phyloP scores from a whole-genome alignment of 2,329 filamentous ascomycete genomes.

The Sporothrix brasiliensis region DNA sequence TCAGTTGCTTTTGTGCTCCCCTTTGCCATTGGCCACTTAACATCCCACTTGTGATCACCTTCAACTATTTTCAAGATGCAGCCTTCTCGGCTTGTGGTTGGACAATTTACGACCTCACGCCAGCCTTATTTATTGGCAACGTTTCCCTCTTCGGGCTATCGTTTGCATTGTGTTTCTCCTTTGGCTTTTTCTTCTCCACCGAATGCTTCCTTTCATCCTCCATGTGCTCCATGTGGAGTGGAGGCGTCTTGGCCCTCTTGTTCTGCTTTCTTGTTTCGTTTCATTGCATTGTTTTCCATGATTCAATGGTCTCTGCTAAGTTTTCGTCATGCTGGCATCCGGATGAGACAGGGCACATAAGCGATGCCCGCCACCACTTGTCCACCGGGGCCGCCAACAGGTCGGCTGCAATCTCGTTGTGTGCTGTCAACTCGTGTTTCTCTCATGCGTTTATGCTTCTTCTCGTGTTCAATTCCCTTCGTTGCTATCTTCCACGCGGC shows the following conservation, averaged over 20 bases:
- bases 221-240: background rate
- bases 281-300: background rate
- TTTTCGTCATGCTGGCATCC: background rate
- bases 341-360: background rate
- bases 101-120: conserved; percentile 45
- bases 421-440: conserved; percentile 6
- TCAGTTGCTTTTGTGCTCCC: conserved; percentile 16
- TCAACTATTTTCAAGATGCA: conserved; percentile 6
- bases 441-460: background rate
- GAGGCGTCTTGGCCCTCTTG: background rate
- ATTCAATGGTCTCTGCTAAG: background rate
- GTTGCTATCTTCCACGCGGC: background rate
- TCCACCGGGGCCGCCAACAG: background rate
- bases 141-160: background rate
- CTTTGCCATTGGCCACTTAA: conserved; percentile 23
- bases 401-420: background rate
- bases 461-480: background rate
- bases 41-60: background rate
- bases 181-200: background rate
- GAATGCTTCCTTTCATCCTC: background rate
- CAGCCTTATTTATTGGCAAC: background rate
- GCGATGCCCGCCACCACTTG: background rate
- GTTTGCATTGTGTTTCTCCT: background rate
- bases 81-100: conserved; percentile 44
- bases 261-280: background rate